phyloP scores from a whole-genome alignment of 805 yeast species.

The Yamadazyma philogaea region DNA sequence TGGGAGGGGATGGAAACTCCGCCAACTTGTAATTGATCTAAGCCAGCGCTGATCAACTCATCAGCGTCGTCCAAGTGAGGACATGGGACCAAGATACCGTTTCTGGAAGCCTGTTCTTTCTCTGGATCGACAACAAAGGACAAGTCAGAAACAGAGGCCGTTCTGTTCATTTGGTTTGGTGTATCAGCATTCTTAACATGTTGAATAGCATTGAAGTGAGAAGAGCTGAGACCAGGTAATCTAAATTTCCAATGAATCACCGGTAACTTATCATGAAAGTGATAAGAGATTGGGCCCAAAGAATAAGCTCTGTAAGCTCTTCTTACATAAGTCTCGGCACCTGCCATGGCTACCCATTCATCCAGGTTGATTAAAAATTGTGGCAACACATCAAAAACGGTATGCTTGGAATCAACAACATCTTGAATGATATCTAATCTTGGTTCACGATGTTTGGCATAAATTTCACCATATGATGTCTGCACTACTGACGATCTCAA shows the following conservation, averaged over 20 bases:
- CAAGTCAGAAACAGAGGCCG: slow-evolving; percentile 89
- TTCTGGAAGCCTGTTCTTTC: slow-evolving; percentile 70
- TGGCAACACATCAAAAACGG: slow-evolving; percentile 92
- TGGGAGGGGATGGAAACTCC: slow-evolving; percentile 10
- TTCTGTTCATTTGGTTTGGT: slow-evolving; percentile 63
- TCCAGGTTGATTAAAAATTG: slow-evolving; percentile 85
- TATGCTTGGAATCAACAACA: slow-evolving; percentile 93
- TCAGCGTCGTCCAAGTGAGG: slow-evolving; percentile 87
- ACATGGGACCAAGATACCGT: slow-evolving; percentile 80
- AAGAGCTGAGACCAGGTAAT: slow-evolving; percentile 66
- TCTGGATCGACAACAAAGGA: slow-evolving; percentile 72
- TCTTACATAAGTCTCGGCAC: slow-evolving; percentile 93
- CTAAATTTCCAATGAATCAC: slow-evolving; percentile 86
- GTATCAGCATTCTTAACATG: slow-evolving; percentile 36
- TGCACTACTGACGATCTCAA: slow-evolving; percentile 87
- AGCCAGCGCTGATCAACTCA: slow-evolving; percentile 70
- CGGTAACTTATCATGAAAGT: slow-evolving; percentile 54
- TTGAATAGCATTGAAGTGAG: slow-evolving; percentile 72
- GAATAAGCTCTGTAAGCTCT: slow-evolving; percentile 97
- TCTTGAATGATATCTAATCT: slow-evolving; percentile 77
- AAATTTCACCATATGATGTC: slow-evolving; percentile 80
- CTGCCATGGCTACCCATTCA: slow-evolving; percentile 89
- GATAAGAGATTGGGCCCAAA: slow-evolving; percentile 70
- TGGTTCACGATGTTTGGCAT: slow-evolving; percentile 76
- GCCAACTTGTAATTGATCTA: slow-evolving; percentile 61